Conservation (phyloP, 2,329 filamentous ascomycete species). For the Gnomoniopsis smithogilvyi region DNA sequence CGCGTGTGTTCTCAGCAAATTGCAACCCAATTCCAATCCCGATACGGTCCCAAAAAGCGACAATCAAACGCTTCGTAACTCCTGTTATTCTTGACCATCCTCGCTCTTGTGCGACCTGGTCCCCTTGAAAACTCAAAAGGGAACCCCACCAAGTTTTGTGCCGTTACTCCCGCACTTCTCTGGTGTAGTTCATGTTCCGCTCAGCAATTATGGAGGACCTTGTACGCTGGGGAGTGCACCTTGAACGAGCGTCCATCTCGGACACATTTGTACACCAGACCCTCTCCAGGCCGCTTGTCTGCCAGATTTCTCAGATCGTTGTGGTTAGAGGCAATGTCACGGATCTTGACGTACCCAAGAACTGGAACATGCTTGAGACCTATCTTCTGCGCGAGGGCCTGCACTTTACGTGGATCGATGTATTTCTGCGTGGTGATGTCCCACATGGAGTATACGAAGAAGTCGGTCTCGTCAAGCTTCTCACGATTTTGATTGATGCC, state of each 20-base stretch:
- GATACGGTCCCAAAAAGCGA: not conserved
- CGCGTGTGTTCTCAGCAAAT: too few relatives aligned
- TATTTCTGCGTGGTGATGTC: slow-evolving; percentile 29
- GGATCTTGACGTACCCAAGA: slow-evolving; percentile 23
- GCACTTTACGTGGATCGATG: slow-evolving; percentile 25
- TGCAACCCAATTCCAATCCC: not conserved
- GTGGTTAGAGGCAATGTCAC: slow-evolving; percentile 19
- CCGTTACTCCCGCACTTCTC: too few relatives aligned
- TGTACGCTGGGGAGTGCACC: slow-evolving; percentile 22
- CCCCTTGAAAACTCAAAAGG: too few relatives aligned
- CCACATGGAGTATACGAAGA: slow-evolving; percentile 32
- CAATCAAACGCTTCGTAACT: not conserved
- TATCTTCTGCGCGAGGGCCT: slow-evolving; percentile 25
- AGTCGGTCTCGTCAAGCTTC: slow-evolving; percentile 25
- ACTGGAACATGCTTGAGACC: slow-evolving; percentile 31
- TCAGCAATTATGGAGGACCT: slow-evolving; percentile 18
- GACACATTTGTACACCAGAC: slow-evolving; percentile 27
- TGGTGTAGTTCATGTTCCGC: too few relatives aligned
- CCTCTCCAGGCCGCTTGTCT: slow-evolving; percentile 21
- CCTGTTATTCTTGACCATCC: too few relatives aligned
- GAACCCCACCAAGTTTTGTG: too few relatives aligned
- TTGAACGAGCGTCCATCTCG: slow-evolving; percentile 25
- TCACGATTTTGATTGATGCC: slow-evolving; percentile 27
- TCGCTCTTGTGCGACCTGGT: not conserved
- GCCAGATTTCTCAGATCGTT: slow-evolving; percentile 22